Percentiles rank a stretch among this genome's conserved stretches.
Conservation (phyloP, 176 grass and related monocot genomes). For the Oryza australiensis region DNA sequence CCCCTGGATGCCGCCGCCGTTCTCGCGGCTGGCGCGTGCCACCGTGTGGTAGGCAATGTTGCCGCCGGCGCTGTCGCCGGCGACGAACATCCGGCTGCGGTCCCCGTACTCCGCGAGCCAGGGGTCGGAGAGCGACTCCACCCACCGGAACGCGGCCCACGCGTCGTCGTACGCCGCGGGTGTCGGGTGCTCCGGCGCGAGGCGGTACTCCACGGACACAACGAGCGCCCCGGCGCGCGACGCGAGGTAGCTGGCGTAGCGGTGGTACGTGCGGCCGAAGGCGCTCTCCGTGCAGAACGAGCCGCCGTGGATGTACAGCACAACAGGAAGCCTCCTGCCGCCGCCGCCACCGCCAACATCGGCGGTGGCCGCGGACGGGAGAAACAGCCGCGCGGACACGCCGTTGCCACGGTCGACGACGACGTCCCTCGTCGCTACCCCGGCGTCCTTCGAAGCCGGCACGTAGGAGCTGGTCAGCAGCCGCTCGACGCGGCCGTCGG, state of each 20-base stretch:
- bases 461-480: background rate
- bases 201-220: constrained; percentile 53
- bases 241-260: constrained; percentile 36
- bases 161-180: constrained; percentile 42
- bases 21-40: background rate
- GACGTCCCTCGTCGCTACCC: constrained; percentile 3
- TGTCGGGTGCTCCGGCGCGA: constrained; percentile 50
- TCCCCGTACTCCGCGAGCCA: background rate
- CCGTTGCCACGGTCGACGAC: background rate
- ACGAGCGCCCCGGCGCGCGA: constrained; percentile 5
- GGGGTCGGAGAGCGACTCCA: background rate
- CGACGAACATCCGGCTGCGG: background rate
- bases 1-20: background rate
- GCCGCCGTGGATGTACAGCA: constrained; percentile 53
- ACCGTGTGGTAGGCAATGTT: constrained; percentile 10
- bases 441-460: background rate
- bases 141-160: constrained; percentile 29
- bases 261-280: constrained; percentile 35
- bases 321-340: constrained; percentile 8
- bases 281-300: background rate
- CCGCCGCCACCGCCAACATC: background rate
- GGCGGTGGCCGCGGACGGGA: background rate
- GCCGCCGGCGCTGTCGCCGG: constrained; percentile 27
- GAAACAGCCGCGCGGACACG: constrained; percentile 14
- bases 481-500: background rate